Percentiles rank a stretch among this genome's conserved stretches.
These are phyloP conservation scores for Striga hermonthica DNA, from an alignment of 305 asterid species.

Conservation along the genomic window DNA sequence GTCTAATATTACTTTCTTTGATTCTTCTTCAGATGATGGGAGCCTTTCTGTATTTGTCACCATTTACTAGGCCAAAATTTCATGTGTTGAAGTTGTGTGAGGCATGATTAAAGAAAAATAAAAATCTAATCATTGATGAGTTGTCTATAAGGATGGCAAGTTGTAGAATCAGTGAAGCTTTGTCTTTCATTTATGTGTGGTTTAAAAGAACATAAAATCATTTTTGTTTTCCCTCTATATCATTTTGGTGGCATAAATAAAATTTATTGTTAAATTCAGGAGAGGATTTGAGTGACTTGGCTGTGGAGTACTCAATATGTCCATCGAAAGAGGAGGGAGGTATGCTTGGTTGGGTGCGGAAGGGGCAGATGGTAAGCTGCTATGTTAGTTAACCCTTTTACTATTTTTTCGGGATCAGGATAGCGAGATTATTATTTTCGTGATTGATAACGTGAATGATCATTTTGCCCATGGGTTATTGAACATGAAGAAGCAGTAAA, in stretches of 20 bases:
- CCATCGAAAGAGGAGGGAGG: constrained; percentile 97
- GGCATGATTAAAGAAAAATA: neutral
- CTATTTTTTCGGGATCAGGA: neutral
- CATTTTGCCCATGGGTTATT: constrained; percentile 16
- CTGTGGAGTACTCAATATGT: constrained; percentile 77
- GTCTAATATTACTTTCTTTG: neutral
- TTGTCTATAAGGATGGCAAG: constrained; percentile 59
- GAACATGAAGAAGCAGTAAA: constrained; percentile 4
- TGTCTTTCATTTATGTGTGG: constrained; percentile 17
- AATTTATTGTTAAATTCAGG: constrained; percentile 46
- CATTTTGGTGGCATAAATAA: constrained; percentile 31
- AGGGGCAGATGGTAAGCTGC: constrained; percentile 88
- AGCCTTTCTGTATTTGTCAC: neutral
- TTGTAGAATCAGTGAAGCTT: constrained; percentile 30
- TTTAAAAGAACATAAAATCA: neutral
- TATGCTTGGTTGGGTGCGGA: constrained; percentile 98
- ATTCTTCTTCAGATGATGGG: neutral
- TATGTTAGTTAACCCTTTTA: constrained; percentile 26
- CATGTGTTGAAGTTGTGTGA: neutral
- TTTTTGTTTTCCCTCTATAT: constrained; percentile 14
- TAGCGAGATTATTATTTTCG: constrained; percentile 22
- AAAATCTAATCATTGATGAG: constrained; percentile 36
- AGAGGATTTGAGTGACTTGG: constrained; percentile 92
- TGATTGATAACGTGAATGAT: constrained; percentile 1
- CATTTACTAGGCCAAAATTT: neutral